Conservation (phyloP, 345 rosid species). For the Cardamine chenopodiifolia region DNA sequence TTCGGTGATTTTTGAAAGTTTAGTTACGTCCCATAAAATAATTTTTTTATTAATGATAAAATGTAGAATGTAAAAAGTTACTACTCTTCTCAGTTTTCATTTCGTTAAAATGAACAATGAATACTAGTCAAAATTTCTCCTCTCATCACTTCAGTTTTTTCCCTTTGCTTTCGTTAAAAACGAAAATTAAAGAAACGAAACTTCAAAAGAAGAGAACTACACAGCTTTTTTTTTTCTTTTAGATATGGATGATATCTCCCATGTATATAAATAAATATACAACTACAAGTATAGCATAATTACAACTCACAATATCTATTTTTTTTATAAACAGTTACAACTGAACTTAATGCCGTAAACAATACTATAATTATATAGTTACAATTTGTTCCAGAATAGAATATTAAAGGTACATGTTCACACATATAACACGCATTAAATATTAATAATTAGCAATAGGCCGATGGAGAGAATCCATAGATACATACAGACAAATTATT, state of each 20-base stretch:
- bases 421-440: constrained; percentile 12
- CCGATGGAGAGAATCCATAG: constrained; percentile 25
- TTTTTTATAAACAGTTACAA: constrained; percentile 12
- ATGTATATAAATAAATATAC: not conserved
- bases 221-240: not conserved
- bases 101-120: not conserved
- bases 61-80: not conserved
- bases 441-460: not conserved
- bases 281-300: not conserved
- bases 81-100: not conserved
- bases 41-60: not conserved
- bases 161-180: not conserved
- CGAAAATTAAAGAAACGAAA: not conserved
- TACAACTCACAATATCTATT: constrained; percentile 14
- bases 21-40: not conserved
- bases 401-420: constrained; percentile 36
- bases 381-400: constrained; percentile 23
- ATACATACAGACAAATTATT: constrained; percentile 40
- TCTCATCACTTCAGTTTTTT: not conserved
- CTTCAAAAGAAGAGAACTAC: constrained; percentile 14
- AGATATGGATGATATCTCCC: not conserved
- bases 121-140: not conserved
- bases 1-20: not conserved
- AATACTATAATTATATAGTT: not conserved
- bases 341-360: constrained; percentile 18